Evolutionary conservation across 306 rosid genomes (phyloP).

Genomic region (Inga oerstediana): DNA sequence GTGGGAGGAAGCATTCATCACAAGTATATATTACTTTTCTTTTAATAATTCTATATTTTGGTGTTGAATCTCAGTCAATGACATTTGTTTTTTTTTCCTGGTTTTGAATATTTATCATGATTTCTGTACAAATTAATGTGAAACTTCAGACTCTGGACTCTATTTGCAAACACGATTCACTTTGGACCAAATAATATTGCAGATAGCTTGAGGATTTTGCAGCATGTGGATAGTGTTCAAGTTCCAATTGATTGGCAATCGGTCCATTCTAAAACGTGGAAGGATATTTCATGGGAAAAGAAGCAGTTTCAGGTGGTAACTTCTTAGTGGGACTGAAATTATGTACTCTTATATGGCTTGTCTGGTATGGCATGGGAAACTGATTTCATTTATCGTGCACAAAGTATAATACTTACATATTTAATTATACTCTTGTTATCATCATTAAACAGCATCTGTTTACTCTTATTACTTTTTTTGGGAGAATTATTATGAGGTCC

Average conservation of each 20-base stretch:
- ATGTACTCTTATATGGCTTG: neutral
- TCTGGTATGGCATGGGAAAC: neutral
- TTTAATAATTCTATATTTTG: neutral
- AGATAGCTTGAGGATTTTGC: conserved; percentile 85
- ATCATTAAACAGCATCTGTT: neutral
- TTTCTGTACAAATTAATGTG: conserved; percentile 13
- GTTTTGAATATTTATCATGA: neutral
- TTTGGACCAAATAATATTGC: conserved; percentile 33
- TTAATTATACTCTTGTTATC: neutral
- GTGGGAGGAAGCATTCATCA: conserved; percentile 90
- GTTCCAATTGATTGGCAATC: conserved; percentile 71
- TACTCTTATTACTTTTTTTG: neutral
- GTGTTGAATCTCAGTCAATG: neutral
- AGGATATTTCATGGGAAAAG: conserved; percentile 66
- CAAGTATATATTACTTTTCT: conserved; percentile 57
- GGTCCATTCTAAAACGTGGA: conserved; percentile 60
- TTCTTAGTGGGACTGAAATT: conserved; percentile 26
- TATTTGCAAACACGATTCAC: conserved; percentile 23
- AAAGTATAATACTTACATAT: neutral
- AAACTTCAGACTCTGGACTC: neutral
- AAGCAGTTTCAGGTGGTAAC: conserved; percentile 67
- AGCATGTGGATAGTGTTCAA: conserved; percentile 66
- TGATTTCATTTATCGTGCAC: neutral
- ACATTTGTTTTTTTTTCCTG: neutral
- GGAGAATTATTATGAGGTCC: too few relatives aligned